Conservation (phyloP, 208 protist genomes). For the Acanthamoeba royreba region DNA sequence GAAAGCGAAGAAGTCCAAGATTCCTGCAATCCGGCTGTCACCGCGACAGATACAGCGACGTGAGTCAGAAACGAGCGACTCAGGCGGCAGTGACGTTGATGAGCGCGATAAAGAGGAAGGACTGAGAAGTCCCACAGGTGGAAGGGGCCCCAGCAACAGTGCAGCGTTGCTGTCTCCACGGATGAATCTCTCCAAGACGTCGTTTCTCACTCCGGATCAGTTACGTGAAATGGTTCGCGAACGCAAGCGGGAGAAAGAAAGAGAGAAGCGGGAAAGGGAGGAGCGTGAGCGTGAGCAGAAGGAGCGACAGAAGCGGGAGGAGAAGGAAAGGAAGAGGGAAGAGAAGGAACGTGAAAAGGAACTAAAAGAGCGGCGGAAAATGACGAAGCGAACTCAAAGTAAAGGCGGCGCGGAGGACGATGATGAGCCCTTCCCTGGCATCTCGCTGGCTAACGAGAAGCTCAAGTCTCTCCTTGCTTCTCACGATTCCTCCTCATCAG, state of each 20-base stretch:
- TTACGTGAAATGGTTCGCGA: background rate
- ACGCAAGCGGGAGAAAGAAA: background rate
- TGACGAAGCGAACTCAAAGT: background rate
- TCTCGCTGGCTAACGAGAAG: slow-evolving; percentile 3
- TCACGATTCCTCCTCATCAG: no score
- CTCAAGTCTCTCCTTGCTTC: background rate
- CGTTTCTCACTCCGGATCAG: background rate
- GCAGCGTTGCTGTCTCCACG: background rate
- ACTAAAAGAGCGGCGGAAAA: no score
- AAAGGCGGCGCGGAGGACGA: background rate
- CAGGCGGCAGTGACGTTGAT: background rate
- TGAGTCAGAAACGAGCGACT: background rate
- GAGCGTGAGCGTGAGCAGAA: background rate
- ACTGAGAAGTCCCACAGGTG: background rate
- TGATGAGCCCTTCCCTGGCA: background rate
- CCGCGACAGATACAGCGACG: background rate
- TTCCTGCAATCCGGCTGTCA: no score
- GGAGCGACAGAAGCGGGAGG: background rate
- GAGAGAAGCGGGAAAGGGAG: background rate
- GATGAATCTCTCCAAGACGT: background rate
- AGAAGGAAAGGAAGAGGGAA: background rate
- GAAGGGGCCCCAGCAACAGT: background rate
- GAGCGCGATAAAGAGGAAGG: background rate
- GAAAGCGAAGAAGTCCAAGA: no score
- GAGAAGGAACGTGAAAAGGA: background rate